Conservation (phyloP, 768 basidiomycete genomes). For the Phylloporus scabripes region DNA sequence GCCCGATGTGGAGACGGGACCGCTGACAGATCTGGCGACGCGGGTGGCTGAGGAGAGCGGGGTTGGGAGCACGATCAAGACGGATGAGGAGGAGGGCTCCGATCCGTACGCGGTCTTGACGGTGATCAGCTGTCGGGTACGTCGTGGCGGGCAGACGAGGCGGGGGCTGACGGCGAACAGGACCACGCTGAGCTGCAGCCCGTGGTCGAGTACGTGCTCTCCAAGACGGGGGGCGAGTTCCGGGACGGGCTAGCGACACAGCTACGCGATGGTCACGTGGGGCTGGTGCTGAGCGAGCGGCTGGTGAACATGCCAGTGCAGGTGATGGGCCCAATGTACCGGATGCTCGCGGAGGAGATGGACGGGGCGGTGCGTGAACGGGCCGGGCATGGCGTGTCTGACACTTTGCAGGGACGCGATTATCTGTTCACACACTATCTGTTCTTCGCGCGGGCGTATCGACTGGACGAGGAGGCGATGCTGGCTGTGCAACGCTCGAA, state of each 20-base stretch:
- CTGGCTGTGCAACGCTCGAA: conserved; percentile 40
- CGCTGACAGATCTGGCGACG: conserved; percentile 76
- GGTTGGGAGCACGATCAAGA: conserved; percentile 89
- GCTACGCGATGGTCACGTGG: conserved; percentile 47
- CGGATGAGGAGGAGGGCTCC: conserved; percentile 44
- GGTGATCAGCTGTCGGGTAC: conserved; percentile 71
- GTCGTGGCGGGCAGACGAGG: conserved; percentile 2
- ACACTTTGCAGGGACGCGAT: conserved; percentile 42
- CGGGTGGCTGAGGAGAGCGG: conserved; percentile 64
- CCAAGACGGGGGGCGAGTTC: conserved; percentile 51
- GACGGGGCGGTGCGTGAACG: conserved; percentile 51
- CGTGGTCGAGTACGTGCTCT: conserved; percentile 63
- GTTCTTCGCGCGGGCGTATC: conserved; percentile 75
- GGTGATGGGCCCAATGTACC: conserved; percentile 87
- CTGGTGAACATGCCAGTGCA: conserved; percentile 96
- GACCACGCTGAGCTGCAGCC: conserved; percentile 66
- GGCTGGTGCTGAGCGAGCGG: conserved; percentile 81
- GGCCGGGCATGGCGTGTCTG: background rate
- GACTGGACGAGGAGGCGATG: conserved; percentile 58
- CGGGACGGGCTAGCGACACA: conserved; percentile 50
- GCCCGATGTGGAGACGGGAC: conserved; percentile 69
- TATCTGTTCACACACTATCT: conserved; percentile 71
- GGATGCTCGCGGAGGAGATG: conserved; percentile 83
- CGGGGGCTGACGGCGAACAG: conserved; percentile 34
- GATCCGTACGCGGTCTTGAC: conserved; percentile 89